Percentiles rank a stretch among this genome's conserved stretches.
These are phyloP conservation scores for Penicillium bovifimosum DNA, from an alignment of 495 filamentous ascomycete genomes.

Conservation along the genomic window DNA sequence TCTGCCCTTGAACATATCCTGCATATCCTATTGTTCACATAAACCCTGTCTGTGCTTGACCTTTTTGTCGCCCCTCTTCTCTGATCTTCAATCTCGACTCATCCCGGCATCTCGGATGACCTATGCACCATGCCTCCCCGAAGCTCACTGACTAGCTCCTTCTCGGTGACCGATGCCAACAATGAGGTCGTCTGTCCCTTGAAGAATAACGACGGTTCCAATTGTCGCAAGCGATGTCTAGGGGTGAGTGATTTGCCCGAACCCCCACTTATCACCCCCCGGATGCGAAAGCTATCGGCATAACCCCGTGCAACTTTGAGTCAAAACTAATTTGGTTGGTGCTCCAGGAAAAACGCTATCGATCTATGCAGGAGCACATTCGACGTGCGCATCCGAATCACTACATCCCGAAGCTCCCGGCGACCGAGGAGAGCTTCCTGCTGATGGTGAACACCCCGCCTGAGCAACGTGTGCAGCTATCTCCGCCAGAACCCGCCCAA, in stretches of 20 bases:
- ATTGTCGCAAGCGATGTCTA: constrained; percentile 94
- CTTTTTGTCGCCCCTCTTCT: constrained; percentile 1
- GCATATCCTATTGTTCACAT: constrained; percentile 7
- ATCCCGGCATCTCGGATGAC: constrained; percentile 1
- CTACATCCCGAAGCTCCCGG: constrained; percentile 97
- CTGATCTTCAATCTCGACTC: constrained; percentile 1
- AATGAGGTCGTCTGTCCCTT: constrained; percentile 97
- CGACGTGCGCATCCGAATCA: constrained; percentile 94
- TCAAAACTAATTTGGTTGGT: constrained; percentile 22
- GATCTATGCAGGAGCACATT: constrained; percentile 99
- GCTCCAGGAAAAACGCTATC: constrained; percentile 87
- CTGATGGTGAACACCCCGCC: constrained; percentile 91
- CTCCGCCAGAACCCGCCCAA: constrained; percentile 49
- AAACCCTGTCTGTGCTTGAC: constrained; percentile 6
- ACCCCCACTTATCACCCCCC: constrained; percentile 13
- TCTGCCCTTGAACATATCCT: constrained; percentile 12
- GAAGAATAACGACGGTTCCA: constrained; percentile 92
- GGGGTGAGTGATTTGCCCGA: constrained; percentile 64
- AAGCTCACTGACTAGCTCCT: constrained; percentile 81
- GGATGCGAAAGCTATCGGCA: not conserved
- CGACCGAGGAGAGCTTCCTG: constrained; percentile 95
- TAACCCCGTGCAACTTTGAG: constrained; percentile 4
- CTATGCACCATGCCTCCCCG: constrained; percentile 74
- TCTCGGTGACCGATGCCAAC: constrained; percentile 84
- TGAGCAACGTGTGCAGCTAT: constrained; percentile 58